phyloP scores from a whole-genome alignment of 1,139 yeast species.

The Diutina mesorugosa region DNA sequence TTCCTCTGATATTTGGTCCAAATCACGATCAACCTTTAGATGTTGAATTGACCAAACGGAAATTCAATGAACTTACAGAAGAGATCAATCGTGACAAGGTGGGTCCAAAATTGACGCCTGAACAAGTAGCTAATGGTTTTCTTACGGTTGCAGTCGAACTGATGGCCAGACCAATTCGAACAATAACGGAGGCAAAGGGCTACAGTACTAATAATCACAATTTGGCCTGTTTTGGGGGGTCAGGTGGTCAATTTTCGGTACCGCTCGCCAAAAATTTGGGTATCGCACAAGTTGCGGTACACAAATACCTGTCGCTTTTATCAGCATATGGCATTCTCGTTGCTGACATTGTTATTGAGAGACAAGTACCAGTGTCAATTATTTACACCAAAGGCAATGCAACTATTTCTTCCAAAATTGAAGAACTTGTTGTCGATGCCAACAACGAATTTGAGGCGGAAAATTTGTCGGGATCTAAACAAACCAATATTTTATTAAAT shows the following conservation, averaged over 20 bases:
- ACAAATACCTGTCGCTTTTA: constrained; percentile 39
- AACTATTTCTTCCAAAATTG: constrained; percentile 5
- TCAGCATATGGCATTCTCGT: constrained; percentile 46
- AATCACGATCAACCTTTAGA: constrained; percentile 36
- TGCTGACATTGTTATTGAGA: constrained; percentile 34
- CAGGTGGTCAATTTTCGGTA: constrained; percentile 46
- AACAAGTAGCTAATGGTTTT: constrained; percentile 41
- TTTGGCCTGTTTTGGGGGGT: constrained; percentile 44
- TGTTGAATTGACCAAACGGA: constrained; percentile 19
- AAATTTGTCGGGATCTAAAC: constrained; percentile 13
- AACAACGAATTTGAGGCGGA: constrained; percentile 20
- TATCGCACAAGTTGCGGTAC: constrained; percentile 31
- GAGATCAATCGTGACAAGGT: constrained; percentile 16
- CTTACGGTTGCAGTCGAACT: constrained; percentile 40
- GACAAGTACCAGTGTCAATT: constrained; percentile 7
- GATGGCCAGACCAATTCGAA: constrained; percentile 45
- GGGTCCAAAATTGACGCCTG: constrained; percentile 15
- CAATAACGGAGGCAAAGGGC: constrained; percentile 43
- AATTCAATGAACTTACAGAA: constrained; percentile 26
- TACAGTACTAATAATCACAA: constrained; percentile 30
- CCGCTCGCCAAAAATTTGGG: constrained; percentile 38
- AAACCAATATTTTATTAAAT: constrained; percentile 54
- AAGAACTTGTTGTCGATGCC: constrained; percentile 15
- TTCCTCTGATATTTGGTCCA: constrained; percentile 44
- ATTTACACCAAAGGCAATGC: background rate